A percentile compares a stretch with the other conserved stretches of the same genome.
Conservation (phyloP, 1,284 basidiomycete genomes). For the Ustilago shanxiensis region DNA sequence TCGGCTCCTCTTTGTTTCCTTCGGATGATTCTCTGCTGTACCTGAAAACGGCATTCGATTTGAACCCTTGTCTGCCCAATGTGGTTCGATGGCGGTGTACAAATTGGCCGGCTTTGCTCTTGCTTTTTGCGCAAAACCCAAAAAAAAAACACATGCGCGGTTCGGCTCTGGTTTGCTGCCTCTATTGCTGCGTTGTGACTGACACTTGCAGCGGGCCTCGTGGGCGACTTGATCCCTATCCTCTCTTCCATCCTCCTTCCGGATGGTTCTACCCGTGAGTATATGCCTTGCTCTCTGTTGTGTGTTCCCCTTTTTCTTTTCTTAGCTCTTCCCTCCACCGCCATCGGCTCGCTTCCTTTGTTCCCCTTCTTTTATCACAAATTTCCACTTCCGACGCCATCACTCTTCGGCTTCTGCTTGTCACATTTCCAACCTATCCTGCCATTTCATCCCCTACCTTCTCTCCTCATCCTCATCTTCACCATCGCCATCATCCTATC, state of each 20-base stretch:
- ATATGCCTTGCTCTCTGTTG: conserved; percentile 5
- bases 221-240: conserved; percentile 20
- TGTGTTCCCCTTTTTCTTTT: not conserved
- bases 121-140: conserved; percentile 7
- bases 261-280: conserved; percentile 39
- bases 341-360: conserved; percentile 2
- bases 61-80: conserved; percentile 6
- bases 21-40: not conserved
- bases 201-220: conserved; percentile 34
- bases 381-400: conserved; percentile 17
- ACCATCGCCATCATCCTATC: not conserved
- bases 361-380: conserved; percentile 6
- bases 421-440: conserved; percentile 7
- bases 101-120: conserved; percentile 1
- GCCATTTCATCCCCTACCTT: not conserved
- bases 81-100: conserved; percentile 17
- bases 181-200: conserved; percentile 26
- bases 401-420: conserved; percentile 21
- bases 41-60: conserved; percentile 17
- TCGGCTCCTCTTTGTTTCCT: conserved; percentile 12
- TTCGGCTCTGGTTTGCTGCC: conserved; percentile 10
- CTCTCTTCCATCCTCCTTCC: conserved; percentile 22
- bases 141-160: not conserved
- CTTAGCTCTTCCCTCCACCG: not conserved
- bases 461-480: not conserved